A percentile compares a stretch with the other conserved stretches of the same genome.
Conservation (phyloP, 441 rosid species). For the Eruca vesicaria region DNA sequence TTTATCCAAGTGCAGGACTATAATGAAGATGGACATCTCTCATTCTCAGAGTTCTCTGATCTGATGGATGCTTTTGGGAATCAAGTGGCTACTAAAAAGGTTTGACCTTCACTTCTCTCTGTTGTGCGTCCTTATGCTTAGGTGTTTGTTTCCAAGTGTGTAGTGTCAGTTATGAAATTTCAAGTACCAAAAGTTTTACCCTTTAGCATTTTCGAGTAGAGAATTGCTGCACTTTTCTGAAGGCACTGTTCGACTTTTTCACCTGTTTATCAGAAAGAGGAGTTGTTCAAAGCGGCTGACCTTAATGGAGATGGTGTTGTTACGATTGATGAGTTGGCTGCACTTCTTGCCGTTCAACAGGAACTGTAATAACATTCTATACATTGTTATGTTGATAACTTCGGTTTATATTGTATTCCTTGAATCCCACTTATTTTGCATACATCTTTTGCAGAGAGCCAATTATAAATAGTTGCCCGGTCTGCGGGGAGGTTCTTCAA, state of each 20-base stretch:
- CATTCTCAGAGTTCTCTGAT: constrained; percentile 85
- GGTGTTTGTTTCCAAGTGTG: neutral
- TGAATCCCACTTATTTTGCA: constrained; percentile 4
- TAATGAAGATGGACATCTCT: constrained; percentile 78
- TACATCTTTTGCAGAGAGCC: constrained; percentile 58
- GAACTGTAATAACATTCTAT: constrained; percentile 59
- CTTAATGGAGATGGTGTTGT: constrained; percentile 85
- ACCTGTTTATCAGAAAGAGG: constrained; percentile 75
- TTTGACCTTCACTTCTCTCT: constrained; percentile 36
- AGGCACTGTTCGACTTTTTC: constrained; percentile 16
- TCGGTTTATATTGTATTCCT: constrained; percentile 2
- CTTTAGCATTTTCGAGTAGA: neutral
- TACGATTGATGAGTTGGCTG: constrained; percentile 93
- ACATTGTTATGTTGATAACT: neutral
- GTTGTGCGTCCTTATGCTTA: neutral
- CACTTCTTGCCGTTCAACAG: constrained; percentile 82
- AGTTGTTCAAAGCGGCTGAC: constrained; percentile 92
- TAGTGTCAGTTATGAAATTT: neutral
- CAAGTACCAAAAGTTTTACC: constrained; percentile 1
- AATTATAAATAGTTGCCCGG: constrained; percentile 84
- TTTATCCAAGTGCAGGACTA: constrained; percentile 57
- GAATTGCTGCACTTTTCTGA: neutral
- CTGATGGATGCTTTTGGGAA: constrained; percentile 91
- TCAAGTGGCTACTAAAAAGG: constrained; percentile 75
- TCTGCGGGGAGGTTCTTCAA: constrained; percentile 81